Evolutionary conservation across 192 early-diverging fungal genomes (phyloP).

Genomic region (Glomus cerebriforme): DNA sequence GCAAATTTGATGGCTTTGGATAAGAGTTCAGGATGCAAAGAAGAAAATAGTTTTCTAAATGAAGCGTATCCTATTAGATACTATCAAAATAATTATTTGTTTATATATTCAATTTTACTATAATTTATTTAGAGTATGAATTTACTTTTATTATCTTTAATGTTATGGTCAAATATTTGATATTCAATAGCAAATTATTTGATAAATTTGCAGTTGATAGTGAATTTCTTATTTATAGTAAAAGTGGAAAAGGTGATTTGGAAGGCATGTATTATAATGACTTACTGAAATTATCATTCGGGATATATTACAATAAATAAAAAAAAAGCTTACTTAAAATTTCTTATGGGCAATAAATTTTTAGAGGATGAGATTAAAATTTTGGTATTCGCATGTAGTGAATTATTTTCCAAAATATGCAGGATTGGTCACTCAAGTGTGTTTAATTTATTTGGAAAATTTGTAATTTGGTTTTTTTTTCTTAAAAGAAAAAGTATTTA

Average conservation of each 20-base stretch:
- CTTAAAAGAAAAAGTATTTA: not conserved
- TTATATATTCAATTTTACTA: not conserved
- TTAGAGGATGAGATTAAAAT: conserved; percentile 21
- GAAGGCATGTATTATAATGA: conserved; percentile 5
- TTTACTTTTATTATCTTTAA: not conserved
- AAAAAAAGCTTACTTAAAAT: not conserved
- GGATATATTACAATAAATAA: not conserved
- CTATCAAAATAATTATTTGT: not conserved
- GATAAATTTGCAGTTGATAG: not conserved
- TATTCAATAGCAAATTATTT: conserved; percentile 16
- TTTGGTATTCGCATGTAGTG: conserved; percentile 11
- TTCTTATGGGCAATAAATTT: not conserved
- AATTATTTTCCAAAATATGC: conserved; percentile 33
- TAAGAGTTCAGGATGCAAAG: not conserved
- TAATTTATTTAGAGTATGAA: not conserved
- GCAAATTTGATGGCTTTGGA: conserved; percentile 8
- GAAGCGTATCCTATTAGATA: conserved; percentile 9
- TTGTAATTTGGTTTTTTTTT: not conserved
- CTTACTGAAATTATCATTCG: not conserved
- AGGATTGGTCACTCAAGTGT: conserved; percentile 28
- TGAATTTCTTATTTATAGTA: conserved; percentile 11
- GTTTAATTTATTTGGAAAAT: not conserved
- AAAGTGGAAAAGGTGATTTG: not conserved
- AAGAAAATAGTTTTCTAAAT: not conserved
- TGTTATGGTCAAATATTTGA: not conserved